Evolutionary conservation across 2,329 filamentous ascomycete species (phyloP).

Genomic region (Colletotrichum noveboracense): DNA sequence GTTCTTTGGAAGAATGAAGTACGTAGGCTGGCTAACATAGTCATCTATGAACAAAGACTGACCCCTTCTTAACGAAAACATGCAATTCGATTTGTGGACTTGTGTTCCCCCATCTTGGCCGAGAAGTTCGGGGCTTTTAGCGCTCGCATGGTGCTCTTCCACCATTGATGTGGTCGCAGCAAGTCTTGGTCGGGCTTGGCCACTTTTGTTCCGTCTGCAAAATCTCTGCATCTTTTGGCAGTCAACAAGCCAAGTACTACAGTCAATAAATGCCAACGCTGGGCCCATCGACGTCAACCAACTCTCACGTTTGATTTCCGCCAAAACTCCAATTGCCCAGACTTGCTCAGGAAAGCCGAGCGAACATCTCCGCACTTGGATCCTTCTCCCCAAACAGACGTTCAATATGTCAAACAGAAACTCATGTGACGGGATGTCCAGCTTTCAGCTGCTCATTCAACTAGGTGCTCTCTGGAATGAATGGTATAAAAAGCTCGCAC

Average conservation of each 20-base stretch:
- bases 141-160: neutral
- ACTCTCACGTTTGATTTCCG: neutral
- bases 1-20: neutral
- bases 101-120: neutral
- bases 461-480: neutral
- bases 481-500: neutral
- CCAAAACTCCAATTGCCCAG: neutral
- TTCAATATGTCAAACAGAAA: neutral
- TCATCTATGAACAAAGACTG: neutral
- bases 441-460: neutral
- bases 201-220: neutral
- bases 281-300: neutral
- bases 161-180: neutral
- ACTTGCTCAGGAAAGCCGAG: neutral
- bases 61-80: neutral
- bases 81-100: neutral
- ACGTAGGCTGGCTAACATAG: neutral
- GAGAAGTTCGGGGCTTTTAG: neutral
- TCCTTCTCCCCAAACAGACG: neutral
- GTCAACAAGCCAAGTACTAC: conserved; percentile 1
- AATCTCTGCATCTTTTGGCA: neutral
- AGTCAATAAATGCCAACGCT: conserved; percentile 19
- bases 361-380: neutral
- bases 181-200: neutral
- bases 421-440: neutral